phyloP scores from a whole-genome alignment of 2,329 filamentous ascomycete genomes.

The Aureobasidium zeae region DNA sequence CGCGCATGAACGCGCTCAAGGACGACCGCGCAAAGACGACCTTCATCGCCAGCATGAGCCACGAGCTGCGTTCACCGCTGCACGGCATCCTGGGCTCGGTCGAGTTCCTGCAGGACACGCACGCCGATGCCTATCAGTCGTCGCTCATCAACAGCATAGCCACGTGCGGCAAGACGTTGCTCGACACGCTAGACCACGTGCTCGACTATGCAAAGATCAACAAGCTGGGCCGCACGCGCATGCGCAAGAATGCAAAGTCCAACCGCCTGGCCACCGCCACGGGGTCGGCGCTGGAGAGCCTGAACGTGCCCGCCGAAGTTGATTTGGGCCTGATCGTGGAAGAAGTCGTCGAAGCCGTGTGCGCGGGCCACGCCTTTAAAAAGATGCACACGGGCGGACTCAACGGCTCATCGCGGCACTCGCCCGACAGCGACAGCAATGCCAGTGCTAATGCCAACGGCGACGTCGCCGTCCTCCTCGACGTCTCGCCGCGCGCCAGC shows the following conservation, averaged over 20 bases:
- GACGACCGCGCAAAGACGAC: conserved; percentile 41
- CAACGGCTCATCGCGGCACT: neutral
- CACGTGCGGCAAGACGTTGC: conserved; percentile 39
- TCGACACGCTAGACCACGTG: conserved; percentile 37
- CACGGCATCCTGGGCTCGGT: conserved; percentile 40
- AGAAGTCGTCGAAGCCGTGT: conserved; percentile 16
- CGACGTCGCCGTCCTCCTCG: conserved; percentile 36
- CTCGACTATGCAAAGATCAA: conserved; percentile 39
- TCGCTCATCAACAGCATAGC: conserved; percentile 37
- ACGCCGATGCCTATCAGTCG: conserved; percentile 31
- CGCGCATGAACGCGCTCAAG: conserved; percentile 30
- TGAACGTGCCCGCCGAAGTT: conserved; percentile 13
- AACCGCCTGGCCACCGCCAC: conserved; percentile 1
- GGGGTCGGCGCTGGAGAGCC: conserved; percentile 10
- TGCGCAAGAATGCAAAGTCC: conserved; percentile 19
- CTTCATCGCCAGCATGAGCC: conserved; percentile 42
- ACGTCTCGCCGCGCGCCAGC: conserved; percentile 30
- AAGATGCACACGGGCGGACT: conserved; percentile 15
- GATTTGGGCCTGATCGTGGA: conserved; percentile 13
- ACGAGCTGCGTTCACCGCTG: conserved; percentile 40
- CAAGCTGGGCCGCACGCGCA: conserved; percentile 23
- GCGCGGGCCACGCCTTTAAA: conserved; percentile 37
- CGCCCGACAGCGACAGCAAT: conserved; percentile 2
- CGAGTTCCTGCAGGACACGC: conserved; percentile 36
- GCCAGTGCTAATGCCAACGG: conserved; percentile 10